These are phyloP conservation scores for Castanea crenata DNA, from an alignment of 306 rosid genomes.

Conservation along the genomic window DNA sequence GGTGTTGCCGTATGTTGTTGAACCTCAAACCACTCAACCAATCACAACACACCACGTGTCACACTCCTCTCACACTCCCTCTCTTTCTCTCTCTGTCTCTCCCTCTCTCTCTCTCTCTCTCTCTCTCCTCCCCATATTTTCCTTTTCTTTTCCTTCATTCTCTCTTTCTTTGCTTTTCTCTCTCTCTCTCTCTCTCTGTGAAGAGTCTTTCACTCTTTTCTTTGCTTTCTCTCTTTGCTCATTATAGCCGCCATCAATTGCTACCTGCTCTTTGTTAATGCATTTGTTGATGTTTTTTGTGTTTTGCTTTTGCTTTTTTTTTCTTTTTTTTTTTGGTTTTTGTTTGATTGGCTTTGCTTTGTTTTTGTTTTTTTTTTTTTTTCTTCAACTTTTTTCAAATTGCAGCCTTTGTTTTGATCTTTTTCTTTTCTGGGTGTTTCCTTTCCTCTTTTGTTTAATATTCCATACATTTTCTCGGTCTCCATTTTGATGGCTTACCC, in stretches of 20 bases:
- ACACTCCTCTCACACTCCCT: conserved; percentile 11
- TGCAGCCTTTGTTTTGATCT: conserved; percentile 2
- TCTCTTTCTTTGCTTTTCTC: background rate
- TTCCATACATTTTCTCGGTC: background rate
- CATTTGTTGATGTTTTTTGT: background rate
- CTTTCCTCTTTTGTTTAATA: background rate
- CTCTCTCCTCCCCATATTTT: background rate
- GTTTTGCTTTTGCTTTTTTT: background rate
- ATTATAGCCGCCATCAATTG: conserved; percentile 8
- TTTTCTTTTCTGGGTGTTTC: background rate
- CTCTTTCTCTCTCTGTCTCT: background rate
- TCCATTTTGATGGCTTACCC: background rate
- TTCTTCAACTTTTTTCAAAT: background rate
- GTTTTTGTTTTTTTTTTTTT: background rate
- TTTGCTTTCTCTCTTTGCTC: conserved; percentile 4
- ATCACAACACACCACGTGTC: conserved; percentile 52
- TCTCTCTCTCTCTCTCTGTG: background rate
- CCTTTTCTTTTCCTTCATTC: background rate
- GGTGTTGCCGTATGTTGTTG: conserved; percentile 37
- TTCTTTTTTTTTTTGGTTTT: background rate
- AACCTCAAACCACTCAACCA: conserved; percentile 39
- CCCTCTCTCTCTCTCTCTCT: background rate
- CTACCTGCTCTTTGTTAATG: background rate
- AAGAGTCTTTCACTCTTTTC: background rate
- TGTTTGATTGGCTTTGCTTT: background rate